phyloP scores from a whole-genome alignment of 177 flowering plant species.

The Vitis hybrid region DNA sequence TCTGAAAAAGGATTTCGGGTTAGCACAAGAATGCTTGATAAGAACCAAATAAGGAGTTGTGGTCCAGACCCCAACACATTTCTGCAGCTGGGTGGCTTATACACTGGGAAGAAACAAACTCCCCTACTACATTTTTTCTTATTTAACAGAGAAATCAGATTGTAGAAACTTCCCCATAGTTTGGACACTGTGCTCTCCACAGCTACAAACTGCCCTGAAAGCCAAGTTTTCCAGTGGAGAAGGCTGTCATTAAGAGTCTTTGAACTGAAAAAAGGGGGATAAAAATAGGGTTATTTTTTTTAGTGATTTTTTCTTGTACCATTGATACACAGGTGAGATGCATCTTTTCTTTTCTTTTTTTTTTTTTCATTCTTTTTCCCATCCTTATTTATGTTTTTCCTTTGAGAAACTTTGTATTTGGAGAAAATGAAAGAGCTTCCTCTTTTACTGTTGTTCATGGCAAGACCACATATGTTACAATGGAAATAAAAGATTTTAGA shows the following conservation, averaged over 20 bases:
- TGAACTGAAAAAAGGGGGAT: background rate
- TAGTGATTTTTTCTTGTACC: background rate
- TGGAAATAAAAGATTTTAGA: background rate
- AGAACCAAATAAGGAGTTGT: constrained; percentile 13
- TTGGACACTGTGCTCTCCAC: background rate
- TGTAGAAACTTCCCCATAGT: too few relatives aligned
- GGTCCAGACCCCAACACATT: too few relatives aligned
- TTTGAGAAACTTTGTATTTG: background rate
- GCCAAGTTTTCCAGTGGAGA: background rate
- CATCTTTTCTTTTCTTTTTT: background rate
- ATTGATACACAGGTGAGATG: background rate
- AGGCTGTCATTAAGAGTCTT: background rate
- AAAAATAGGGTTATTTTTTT: background rate
- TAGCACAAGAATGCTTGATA: constrained; percentile 60
- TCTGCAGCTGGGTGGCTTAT: too few relatives aligned
- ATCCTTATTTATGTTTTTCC: background rate
- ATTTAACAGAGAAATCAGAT: too few relatives aligned
- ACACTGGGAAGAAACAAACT: background rate
- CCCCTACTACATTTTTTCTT: background rate
- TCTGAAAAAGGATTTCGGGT: constrained; percentile 57
- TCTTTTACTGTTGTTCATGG: background rate
- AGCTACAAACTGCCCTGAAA: background rate
- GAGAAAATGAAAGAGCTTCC: background rate
- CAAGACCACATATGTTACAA: background rate
- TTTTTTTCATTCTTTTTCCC: background rate